A percentile compares a stretch with the other conserved stretches of the same genome.
Conservation (phyloP, 2,329 filamentous ascomycete species). For the Madurella fahalii region DNA sequence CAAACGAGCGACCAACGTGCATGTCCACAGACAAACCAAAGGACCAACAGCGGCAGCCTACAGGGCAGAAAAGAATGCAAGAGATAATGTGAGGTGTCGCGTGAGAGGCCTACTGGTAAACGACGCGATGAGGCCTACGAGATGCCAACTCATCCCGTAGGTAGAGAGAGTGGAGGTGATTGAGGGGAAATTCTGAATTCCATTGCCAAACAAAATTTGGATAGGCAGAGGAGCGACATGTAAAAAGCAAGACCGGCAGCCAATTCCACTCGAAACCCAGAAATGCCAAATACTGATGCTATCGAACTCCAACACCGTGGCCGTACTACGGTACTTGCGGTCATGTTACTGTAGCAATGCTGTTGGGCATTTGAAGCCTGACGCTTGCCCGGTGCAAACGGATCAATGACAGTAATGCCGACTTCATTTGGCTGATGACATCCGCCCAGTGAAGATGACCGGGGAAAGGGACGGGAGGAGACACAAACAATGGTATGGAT, state of each 20-base stretch:
- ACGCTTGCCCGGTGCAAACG: too few relatives aligned
- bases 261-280: neutral
- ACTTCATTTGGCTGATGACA: too few relatives aligned
- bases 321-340: too few relatives aligned
- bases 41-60: neutral
- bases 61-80: conserved; percentile 1
- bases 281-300: neutral
- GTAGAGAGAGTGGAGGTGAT: too few relatives aligned
- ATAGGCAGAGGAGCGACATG: neutral
- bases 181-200: too few relatives aligned
- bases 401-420: too few relatives aligned
- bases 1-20: neutral
- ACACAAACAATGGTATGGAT: too few relatives aligned
- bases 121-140: conserved; percentile 5
- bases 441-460: too few relatives aligned
- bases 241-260: neutral
- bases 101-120: neutral
- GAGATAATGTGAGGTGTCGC: neutral
- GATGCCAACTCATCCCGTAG: neutral
- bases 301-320: neutral
- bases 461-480: too few relatives aligned
- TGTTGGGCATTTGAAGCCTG: too few relatives aligned
- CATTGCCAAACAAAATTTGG: too few relatives aligned
- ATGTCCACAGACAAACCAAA: neutral
- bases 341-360: neutral